A percentile compares a stretch with the other conserved stretches of the same genome.
These are phyloP conservation scores for Penicillium roqueforti DNA, from an alignment of 495 filamentous ascomycete species.

Conservation along the genomic window DNA sequence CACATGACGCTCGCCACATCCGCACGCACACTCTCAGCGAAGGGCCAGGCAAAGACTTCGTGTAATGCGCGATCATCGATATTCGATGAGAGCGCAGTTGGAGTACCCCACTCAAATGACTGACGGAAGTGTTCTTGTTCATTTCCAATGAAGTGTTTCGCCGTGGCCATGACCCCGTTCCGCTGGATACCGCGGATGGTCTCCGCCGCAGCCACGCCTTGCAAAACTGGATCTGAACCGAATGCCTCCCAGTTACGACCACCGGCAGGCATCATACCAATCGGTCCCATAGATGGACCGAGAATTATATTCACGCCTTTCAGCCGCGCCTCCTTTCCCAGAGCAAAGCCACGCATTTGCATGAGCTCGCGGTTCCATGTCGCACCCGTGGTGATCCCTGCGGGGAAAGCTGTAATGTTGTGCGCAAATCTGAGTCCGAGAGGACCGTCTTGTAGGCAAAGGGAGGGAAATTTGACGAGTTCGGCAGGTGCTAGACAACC, in stretches of 20 bases:
- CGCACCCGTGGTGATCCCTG: slow-evolving; percentile 78
- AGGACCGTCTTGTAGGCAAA: slow-evolving; percentile 90
- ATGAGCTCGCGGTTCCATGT: slow-evolving; percentile 87
- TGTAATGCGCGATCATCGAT: slow-evolving; percentile 78
- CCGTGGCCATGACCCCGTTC: slow-evolving; percentile 76
- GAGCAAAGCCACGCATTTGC: slow-evolving; percentile 60
- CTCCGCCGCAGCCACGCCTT: slow-evolving; percentile 62
- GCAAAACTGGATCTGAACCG: slow-evolving; percentile 70
- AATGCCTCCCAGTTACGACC: slow-evolving; percentile 93
- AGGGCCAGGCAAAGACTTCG: slow-evolving; percentile 88
- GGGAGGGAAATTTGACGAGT: slow-evolving; percentile 70
- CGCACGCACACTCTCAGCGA: slow-evolving; percentile 77
- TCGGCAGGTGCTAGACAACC: slow-evolving; percentile 51
- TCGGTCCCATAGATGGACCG: slow-evolving; percentile 69
- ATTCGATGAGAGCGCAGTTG: slow-evolving; percentile 73
- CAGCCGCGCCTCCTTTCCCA: slow-evolving; percentile 64
- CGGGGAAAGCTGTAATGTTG: slow-evolving; percentile 74
- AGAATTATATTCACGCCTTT: slow-evolving; percentile 75
- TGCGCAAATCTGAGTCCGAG: slow-evolving; percentile 74
- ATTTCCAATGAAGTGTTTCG: slow-evolving; percentile 78
- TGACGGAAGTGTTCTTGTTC: slow-evolving; percentile 89
- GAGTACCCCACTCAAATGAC: slow-evolving; percentile 66
- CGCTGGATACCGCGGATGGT: slow-evolving; percentile 75
- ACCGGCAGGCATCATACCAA: slow-evolving; percentile 79
- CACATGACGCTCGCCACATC: slow-evolving; percentile 91